Evolutionary conservation across 495 filamentous ascomycete genomes (phyloP), one percentile per base, ranked within the genome.

Genomic region (Penicillium mononematosum): DNA sequence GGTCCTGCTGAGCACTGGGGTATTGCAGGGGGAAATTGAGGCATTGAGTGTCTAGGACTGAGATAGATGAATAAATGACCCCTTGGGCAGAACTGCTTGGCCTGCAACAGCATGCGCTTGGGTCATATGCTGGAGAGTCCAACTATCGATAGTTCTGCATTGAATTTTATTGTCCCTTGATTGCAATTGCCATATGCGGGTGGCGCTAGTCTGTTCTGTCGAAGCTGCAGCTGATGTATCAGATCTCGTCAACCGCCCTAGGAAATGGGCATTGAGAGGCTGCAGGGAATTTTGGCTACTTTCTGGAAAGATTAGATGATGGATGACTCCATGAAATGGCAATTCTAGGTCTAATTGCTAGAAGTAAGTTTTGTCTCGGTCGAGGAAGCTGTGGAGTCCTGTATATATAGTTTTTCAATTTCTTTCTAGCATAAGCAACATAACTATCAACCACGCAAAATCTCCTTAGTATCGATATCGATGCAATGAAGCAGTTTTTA

Each of bases 61-160:
- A 38, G 14, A 10, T 34, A 38, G 16, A 22, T 47, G 53, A 17
- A 39, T 17, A 39, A 17, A 39, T 39, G 19, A n/a, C 32, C 53
- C 44, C 24, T 55, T 55, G 34, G 20, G 19, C 32, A 41, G 32
- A 46, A 22, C 20, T 17, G 43, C 29, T 54, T 54, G 42, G 20
- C 16, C 42, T n/a, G 42, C 47, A 36, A 47, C 12, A 38, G n/a
- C 20, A 29, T 46, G 9, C 27, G 19, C 44, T 46, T 29, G 14
- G 31, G 31, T 55, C 53, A 55, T 47, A 55, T 39, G 53, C 53
- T 41, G 29, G 44, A 47, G 44, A 31, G 14, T 19, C n/a, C n/a
- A 16, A 55, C 53, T 55, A 55, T 55, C 14, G 53, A 36, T 22
- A 10, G 27, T 20, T 41, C 34, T 55, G 53, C 53, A 55, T 39